Evolutionary conservation across 345 rosid species (phyloP), one percentile per base, ranked within the genome.

Genomic region (Barbarea vulgaris): DNA sequence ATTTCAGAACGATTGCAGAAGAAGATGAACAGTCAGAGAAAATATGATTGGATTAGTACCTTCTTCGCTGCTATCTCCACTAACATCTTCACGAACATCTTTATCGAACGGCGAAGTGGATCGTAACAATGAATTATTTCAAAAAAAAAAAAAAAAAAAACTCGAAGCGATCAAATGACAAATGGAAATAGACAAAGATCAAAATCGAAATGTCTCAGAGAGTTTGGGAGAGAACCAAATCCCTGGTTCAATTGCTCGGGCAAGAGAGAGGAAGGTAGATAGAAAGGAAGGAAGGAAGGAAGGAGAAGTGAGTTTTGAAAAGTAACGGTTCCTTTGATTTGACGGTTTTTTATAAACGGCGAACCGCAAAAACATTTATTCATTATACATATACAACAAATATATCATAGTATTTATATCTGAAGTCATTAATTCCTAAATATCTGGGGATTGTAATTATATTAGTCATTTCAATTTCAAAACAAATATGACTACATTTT

Each of bases 71-170:
- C 81, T 34, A 11, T 79, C 60, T 79, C 81, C 60, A 79, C 81
- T 21, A 79, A 64, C 34, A 73, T 73, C 75, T 79, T 79, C 17
- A 79, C 78, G 71, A 79, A 79, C 81, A 79, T 79, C 66, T 79
- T 55, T 33, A 8, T 64, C 5, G 3, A 50, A n/a, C 54, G 27
- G 37, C 18, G 15, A 74, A 74, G 58, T 41, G 54, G 14, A 67
- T 50, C 69, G 25, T 15, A 51, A 67, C 18, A 2, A 33, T 31
- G 19, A 24, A n/a, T 9, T 74, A 5, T 3, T 61, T 60, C 11
- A 14, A 50, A 55, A 25, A n/a, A n/a, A n/a, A n/a, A n/a, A n/a
- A n/a, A n/a, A n/a, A n/a, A n/a, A n/a, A n/a, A n/a, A n/a, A n/a
- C 4, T 7, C 37, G 17, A 42, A 61, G 12, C n/a, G 53, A 70